These are phyloP conservation scores for Fraxinus greggii DNA, from an alignment of 305 asterid genomes.

Conservation along the genomic window DNA sequence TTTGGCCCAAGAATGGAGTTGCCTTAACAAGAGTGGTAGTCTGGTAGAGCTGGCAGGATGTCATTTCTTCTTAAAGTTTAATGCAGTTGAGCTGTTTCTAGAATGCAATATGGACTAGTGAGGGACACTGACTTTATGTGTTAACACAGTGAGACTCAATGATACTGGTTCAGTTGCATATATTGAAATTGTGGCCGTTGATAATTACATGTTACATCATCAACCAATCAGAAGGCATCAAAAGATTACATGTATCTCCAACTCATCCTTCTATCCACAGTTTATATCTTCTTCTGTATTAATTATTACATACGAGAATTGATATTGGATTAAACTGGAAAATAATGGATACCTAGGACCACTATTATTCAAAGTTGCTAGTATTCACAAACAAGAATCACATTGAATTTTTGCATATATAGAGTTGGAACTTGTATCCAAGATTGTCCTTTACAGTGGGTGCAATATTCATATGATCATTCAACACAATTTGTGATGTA, in stretches of 20 bases:
- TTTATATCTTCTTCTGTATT: constrained; percentile 22
- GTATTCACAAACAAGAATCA: neutral
- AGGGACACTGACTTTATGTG: constrained; percentile 9
- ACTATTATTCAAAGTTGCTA: neutral
- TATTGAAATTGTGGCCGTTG: constrained; percentile 48
- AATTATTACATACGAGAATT: neutral
- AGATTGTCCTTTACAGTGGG: neutral
- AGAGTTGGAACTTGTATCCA: neutral
- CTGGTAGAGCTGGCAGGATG: constrained; percentile 56
- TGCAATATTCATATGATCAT: neutral
- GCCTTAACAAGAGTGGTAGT: constrained; percentile 56
- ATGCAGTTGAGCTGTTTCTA: neutral
- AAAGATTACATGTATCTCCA: constrained; percentile 50
- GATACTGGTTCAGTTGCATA: constrained; percentile 41
- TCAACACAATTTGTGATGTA: neutral
- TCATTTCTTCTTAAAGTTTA: constrained; percentile 26
- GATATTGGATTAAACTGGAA: neutral
- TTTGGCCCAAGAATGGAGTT: constrained; percentile 72
- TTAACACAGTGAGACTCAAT: neutral
- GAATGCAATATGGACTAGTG: constrained; percentile 1
- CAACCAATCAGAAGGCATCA: constrained; percentile 47
- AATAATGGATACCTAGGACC: neutral
- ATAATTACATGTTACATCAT: constrained; percentile 10
- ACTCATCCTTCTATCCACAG: constrained; percentile 54
- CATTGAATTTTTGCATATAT: neutral